Conservation (phyloP, 139 green algal species). For the Penium margaritaceum region DNA sequence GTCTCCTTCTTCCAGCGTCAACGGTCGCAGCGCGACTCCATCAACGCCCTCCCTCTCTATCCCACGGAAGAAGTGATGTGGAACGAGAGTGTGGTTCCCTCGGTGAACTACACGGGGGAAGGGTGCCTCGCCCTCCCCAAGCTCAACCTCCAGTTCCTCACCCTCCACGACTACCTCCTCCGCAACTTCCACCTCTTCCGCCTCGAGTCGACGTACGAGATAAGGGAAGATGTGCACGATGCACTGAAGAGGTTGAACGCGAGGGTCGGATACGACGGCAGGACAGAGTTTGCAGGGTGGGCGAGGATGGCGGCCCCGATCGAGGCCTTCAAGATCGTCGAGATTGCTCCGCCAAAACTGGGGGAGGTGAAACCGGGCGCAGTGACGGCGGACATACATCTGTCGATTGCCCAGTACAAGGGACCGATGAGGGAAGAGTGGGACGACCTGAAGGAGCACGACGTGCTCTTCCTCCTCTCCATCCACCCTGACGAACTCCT, state of each 20-base stretch:
- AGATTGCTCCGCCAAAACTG: slow-evolving; percentile 74
- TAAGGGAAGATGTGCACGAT: slow-evolving; percentile 86
- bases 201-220: slow-evolving; percentile 93
- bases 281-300: slow-evolving; percentile 62
- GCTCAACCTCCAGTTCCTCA: slow-evolving; percentile 98
- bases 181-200: slow-evolving; percentile 94
- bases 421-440: slow-evolving; percentile 72
- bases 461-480: slow-evolving; percentile 90
- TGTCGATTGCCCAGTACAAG: slow-evolving; percentile 59
- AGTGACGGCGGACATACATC: slow-evolving; percentile 69
- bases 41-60: slow-evolving; percentile 93
- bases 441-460: slow-evolving; percentile 84
- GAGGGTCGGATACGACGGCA: not conserved
- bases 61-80: slow-evolving; percentile 88
- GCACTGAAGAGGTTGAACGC: slow-evolving; percentile 64
- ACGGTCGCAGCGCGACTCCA: slow-evolving; percentile 59
- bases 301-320: slow-evolving; percentile 80
- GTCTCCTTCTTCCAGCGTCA: slow-evolving; percentile 64
- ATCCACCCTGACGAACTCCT: slow-evolving; percentile 27
- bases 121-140: slow-evolving; percentile 82
- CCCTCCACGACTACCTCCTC: slow-evolving; percentile 88
- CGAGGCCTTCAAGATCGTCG: slow-evolving; percentile 55
- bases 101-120: slow-evolving; percentile 55
- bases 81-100: slow-evolving; percentile 73
- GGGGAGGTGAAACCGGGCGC: slow-evolving; percentile 75